phyloP scores from a whole-genome alignment of 2,329 filamentous ascomycete species.

The Westerdykella aurantiaca region DNA sequence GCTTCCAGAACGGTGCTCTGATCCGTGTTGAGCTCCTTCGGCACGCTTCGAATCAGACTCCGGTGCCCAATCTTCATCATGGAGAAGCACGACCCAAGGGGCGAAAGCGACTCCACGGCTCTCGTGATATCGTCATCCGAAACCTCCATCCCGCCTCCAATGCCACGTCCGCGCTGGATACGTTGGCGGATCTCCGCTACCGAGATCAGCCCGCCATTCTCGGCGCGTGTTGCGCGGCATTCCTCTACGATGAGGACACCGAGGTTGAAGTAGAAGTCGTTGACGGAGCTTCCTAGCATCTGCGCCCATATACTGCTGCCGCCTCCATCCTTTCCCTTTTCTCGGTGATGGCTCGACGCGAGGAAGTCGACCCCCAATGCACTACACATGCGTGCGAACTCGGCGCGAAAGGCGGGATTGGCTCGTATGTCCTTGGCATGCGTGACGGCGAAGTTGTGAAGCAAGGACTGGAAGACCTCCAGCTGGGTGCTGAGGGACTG shows the following conservation, averaged over 20 bases:
- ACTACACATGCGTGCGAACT: conserved; percentile 97
- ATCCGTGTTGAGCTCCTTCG: conserved; percentile 91
- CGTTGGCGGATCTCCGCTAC: conserved; percentile 73
- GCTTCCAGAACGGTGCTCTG: conserved; percentile 90
- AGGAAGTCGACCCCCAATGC: conserved; percentile 95
- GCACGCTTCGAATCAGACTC: conserved; percentile 84
- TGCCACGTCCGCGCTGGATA: conserved; percentile 67
- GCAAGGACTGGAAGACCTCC: conserved; percentile 87
- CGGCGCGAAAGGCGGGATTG: conserved; percentile 87
- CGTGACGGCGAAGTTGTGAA: conserved; percentile 91
- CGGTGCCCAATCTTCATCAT: conserved; percentile 78
- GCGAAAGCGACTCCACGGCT: conserved; percentile 79
- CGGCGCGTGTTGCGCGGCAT: conserved; percentile 74
- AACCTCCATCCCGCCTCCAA: conserved; percentile 66
- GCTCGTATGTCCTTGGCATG: conserved; percentile 95
- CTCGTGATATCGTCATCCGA: conserved; percentile 90
- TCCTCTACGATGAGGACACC: conserved; percentile 94
- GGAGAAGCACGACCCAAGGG: conserved; percentile 81
- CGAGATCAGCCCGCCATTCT: conserved; percentile 89
- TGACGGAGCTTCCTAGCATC: conserved; percentile 82
- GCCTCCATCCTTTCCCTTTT: conserved; percentile 46
- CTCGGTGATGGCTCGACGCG: conserved; percentile 48
- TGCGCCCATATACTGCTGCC: conserved; percentile 79
- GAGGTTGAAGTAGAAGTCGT: conserved; percentile 98
- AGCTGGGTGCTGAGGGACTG: conserved; percentile 87